Percentiles rank a stretch among this genome's conserved stretches.
Evolutionary conservation across 2,329 filamentous ascomycete genomes (phyloP).

Genomic region (Chalara sp.): DNA sequence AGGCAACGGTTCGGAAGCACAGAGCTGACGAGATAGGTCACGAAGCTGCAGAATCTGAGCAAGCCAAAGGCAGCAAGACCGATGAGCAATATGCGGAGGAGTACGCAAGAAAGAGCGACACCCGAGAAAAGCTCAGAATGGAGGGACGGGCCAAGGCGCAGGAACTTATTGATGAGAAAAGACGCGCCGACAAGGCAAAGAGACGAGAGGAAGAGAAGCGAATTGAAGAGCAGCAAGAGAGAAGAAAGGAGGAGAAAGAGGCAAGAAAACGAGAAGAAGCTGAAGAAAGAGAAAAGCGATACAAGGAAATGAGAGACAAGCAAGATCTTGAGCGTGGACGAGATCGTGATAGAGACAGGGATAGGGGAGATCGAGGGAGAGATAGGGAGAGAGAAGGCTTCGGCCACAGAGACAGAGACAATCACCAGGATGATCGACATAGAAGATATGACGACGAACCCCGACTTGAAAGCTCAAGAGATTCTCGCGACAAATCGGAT

Average conservation of each 20-base stretch:
- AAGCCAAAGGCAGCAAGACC: slow-evolving; percentile 59
- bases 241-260: slow-evolving; percentile 29
- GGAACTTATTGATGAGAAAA: slow-evolving; percentile 55
- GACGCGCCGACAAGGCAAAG: slow-evolving; percentile 44
- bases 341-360: slow-evolving; percentile 28
- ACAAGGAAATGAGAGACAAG: slow-evolving; percentile 13
- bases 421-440: slow-evolving; percentile 18
- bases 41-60: slow-evolving; percentile 60
- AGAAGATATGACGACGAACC: slow-evolving; percentile 16
- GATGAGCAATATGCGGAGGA: slow-evolving; percentile 69
- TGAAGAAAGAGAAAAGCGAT: slow-evolving; percentile 19
- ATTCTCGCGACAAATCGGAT: slow-evolving; percentile 12
- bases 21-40: slow-evolving; percentile 62
- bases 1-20: slow-evolving; percentile 62
- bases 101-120: slow-evolving; percentile 50
- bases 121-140: slow-evolving; percentile 55
- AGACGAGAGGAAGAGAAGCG: slow-evolving; percentile 44
- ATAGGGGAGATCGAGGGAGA: slow-evolving; percentile 25
- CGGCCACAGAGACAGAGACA: slow-evolving; percentile 8
- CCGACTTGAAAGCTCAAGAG: slow-evolving; percentile 20
- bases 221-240: slow-evolving; percentile 37
- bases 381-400: slow-evolving; percentile 13
- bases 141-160: slow-evolving; percentile 51
- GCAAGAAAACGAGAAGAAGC: slow-evolving; percentile 22
- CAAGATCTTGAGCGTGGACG: slow-evolving; percentile 18